Percentiles rank a stretch among this genome's conserved stretches.
Evolutionary conservation across 2,329 filamentous ascomycete species (phyloP).

Genomic region (Talaromyces marneffei): DNA sequence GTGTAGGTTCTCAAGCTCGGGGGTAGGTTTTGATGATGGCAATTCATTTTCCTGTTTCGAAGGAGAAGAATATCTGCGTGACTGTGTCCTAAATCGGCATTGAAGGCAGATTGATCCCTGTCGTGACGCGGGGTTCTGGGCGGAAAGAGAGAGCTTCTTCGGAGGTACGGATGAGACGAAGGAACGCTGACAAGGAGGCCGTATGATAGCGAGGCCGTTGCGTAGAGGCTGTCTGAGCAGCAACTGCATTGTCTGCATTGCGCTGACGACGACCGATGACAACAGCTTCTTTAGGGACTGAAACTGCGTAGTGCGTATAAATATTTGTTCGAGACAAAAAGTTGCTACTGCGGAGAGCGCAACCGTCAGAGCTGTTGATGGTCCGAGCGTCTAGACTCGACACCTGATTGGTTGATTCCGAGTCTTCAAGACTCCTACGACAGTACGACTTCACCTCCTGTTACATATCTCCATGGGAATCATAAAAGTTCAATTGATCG

Average conservation of each 20-base stretch:
- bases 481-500: neutral
- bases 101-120: constrained; percentile 38
- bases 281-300: neutral
- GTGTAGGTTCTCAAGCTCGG: neutral
- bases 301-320: neutral
- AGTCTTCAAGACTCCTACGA: too few species aligned
- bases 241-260: constrained; percentile 39
- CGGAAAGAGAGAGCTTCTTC: constrained; percentile 19
- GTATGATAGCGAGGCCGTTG: constrained; percentile 23
- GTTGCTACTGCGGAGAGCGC: constrained; percentile 4
- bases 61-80: constrained; percentile 25
- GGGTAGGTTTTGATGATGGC: neutral
- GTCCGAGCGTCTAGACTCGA: neutral
- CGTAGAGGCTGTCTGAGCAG: constrained; percentile 35
- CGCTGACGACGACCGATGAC: constrained; percentile 13
- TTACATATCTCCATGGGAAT: neutral
- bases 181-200: constrained; percentile 21
- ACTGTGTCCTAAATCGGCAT: constrained; percentile 37
- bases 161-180: constrained; percentile 19
- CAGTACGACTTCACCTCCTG: too few species aligned
- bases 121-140: constrained; percentile 20
- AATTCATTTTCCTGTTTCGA: constrained; percentile 22
- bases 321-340: neutral
- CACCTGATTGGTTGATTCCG: neutral
- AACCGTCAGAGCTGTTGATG: neutral